phyloP scores from a whole-genome alignment of 2,329 filamentous ascomycete genomes.

The Leptographium wingfieldii region DNA sequence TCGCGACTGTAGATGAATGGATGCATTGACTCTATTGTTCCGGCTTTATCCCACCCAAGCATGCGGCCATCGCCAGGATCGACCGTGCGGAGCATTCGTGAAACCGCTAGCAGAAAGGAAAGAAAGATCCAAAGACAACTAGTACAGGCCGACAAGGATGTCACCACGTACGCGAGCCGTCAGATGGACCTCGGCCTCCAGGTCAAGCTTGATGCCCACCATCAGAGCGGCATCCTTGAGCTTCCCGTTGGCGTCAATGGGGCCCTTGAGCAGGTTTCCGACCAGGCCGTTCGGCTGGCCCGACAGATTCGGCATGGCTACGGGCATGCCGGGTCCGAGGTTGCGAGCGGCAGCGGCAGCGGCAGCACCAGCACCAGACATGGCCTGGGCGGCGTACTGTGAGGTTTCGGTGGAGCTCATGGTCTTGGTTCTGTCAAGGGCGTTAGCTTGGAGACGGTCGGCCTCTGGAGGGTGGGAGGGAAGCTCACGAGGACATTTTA shows the following conservation, averaged over 20 bases:
- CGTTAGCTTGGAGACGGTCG: background rate
- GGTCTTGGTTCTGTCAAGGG: conserved; percentile 6
- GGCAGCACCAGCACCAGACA: conserved; percentile 4
- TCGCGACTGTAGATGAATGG: background rate
- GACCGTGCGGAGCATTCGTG: background rate
- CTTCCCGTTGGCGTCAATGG: conserved; percentile 43
- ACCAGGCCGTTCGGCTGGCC: conserved; percentile 21
- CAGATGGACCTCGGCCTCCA: conserved; percentile 50
- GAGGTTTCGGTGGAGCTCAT: conserved; percentile 10
- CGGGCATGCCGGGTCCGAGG: conserved; percentile 11
- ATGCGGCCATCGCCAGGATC: conserved; percentile 7
- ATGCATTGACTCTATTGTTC: background rate
- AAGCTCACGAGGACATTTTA: conserved; percentile 12
- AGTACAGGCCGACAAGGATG: conserved; percentile 47
- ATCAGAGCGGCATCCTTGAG: conserved; percentile 44
- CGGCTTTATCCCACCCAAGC: background rate
- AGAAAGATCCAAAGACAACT: background rate
- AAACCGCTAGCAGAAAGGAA: background rate
- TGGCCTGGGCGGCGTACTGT: conserved; percentile 8
- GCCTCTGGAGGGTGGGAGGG: background rate
- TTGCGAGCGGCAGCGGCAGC: conserved; percentile 5
- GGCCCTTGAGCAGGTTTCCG: conserved; percentile 41
- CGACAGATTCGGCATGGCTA: conserved; percentile 23
- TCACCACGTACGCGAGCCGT: conserved; percentile 48
- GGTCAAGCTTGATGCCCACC: conserved; percentile 50